Base-by-base conservation (phyloP, 371 early-diverging fungal species). In the Mortierella sp. region DNA sequence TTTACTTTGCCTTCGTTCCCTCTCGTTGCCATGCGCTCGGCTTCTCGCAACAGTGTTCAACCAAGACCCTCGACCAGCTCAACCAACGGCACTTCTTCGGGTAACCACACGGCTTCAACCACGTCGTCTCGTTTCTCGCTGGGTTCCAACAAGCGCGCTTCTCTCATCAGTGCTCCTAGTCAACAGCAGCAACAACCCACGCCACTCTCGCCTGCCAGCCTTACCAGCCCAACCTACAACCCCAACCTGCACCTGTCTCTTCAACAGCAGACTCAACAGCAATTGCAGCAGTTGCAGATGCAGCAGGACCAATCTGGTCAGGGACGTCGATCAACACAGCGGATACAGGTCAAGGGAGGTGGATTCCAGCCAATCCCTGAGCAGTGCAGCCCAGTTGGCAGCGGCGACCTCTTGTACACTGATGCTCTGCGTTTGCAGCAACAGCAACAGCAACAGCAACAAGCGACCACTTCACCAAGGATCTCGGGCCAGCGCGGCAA, bases 51-150 rank as follows among this genome's bases (percentile, higher is more conserved):
- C n/a, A 82, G 83, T 28, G 40, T 55, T 11, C 82, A 77, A 31
- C 55, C 79, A 14, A 69, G 83, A 5, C 71, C 76, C 8, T 82
- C 83, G 21, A 76, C 70, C 37, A 79, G 83, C 46, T 82, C 83
- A 46, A 64, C 64, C 21, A 57, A 44, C 11, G 51, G 50, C 9
- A 71, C 46, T 2, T 70, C 70, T 21, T 44, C 70, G 5, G 44
- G 46, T 11, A 69, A 55, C 24, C 59, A 77, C 37, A 72, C 82
- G 3, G 61, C 37, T 37, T 77, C 82, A 6, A 53, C 67, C 9
- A 54, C 50, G 14, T 82, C 82, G n/a, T 59, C 72, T 26, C 71
- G 75, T 31, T 26, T 75, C 24, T 78, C 78, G 2, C 59, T 53
- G n/a, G 73, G 55, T 1, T 82, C 82, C 11, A 55, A 71, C 43